Evolutionary conservation across 805 yeast genomes (phyloP).

Genomic region (Candida anglica): DNA sequence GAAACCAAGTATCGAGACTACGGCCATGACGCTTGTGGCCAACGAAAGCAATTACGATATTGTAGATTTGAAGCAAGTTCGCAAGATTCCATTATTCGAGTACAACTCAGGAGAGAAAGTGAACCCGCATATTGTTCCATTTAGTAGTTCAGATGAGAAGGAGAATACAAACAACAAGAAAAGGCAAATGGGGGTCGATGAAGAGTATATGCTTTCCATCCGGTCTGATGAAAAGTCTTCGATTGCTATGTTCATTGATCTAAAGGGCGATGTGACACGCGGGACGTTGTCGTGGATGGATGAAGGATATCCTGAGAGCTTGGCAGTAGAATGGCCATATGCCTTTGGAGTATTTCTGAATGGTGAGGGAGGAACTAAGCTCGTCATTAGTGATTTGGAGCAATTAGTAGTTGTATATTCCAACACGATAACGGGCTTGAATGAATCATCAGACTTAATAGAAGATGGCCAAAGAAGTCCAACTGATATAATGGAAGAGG

Average conservation of each 20-base stretch:
- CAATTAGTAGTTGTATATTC: conserved; percentile 16
- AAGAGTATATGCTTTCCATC: conserved; percentile 31
- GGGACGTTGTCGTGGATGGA: conserved; percentile 38
- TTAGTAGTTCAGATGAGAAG: conserved; percentile 12
- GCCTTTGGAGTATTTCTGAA: conserved; percentile 26
- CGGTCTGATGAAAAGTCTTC: conserved; percentile 29
- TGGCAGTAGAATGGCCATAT: conserved; percentile 34
- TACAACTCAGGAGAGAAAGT: conserved; percentile 11
- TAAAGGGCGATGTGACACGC: conserved; percentile 36
- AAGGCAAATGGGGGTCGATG: too few species aligned
- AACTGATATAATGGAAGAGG: background rate
- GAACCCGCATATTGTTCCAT: conserved; percentile 22
- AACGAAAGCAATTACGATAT: conserved; percentile 30
- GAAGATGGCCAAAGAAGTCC: background rate
- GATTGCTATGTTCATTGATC: conserved; percentile 38
- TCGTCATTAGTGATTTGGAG: conserved; percentile 21
- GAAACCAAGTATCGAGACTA: background rate
- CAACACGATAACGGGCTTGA: too few species aligned
- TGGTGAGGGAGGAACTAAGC: conserved; percentile 5
- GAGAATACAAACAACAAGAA: too few species aligned
- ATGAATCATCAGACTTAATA: background rate
- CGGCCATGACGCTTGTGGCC: conserved; percentile 25
- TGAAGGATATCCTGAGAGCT: conserved; percentile 29
- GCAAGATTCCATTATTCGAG: conserved; percentile 33
- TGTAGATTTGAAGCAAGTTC: conserved; percentile 28